Conservation (phyloP, 495 filamentous ascomycete genomes). For the Tuber indicum region DNA sequence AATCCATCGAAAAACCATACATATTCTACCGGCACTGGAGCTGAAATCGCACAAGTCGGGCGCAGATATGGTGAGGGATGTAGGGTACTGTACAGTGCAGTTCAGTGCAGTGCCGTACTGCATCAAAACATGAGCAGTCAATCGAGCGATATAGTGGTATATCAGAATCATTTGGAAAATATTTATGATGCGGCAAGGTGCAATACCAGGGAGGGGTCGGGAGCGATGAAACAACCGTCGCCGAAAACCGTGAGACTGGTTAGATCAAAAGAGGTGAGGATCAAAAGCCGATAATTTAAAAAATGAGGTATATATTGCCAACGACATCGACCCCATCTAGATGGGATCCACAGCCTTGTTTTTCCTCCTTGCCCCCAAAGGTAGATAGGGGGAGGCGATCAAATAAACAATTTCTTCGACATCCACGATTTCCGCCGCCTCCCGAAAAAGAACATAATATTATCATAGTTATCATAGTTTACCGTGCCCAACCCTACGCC, state of each 20-base stretch:
- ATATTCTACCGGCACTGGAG: neutral
- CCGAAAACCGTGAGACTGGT: neutral
- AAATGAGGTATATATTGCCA: slow-evolving; percentile 4
- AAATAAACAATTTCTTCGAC: neutral
- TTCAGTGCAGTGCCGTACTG: neutral
- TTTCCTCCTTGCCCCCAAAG: neutral
- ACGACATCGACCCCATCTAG: neutral
- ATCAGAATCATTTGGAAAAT: neutral
- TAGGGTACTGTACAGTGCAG: neutral
- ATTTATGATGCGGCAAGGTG: neutral
- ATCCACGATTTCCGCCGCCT: neutral
- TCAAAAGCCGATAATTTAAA: neutral
- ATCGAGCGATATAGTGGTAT: neutral
- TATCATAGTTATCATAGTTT: neutral
- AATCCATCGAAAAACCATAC: neutral
- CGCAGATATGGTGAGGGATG: neutral
- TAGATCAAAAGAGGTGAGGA: neutral
- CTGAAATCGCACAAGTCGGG: neutral
- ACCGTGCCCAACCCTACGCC: neutral
- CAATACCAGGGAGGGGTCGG: neutral
- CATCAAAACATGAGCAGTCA: neutral
- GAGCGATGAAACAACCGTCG: neutral
- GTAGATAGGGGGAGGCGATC: neutral
- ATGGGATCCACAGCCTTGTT: neutral
- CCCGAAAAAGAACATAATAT: neutral